phyloP scores from a whole-genome alignment of 306 rosid genomes.

The Ammopiptanthus mongolicus region DNA sequence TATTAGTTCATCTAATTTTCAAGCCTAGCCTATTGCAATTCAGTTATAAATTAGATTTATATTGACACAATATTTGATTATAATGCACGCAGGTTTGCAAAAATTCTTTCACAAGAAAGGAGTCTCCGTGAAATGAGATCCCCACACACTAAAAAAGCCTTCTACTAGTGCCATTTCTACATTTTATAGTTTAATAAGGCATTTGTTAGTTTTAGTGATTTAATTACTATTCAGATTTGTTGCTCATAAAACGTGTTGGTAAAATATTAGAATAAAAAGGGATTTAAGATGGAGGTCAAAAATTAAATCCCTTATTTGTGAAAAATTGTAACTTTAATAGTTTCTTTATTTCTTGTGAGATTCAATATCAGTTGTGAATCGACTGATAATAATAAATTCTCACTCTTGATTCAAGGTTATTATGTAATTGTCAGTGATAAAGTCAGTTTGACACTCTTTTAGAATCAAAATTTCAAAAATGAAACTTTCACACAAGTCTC shows the following conservation, averaged over 20 bases:
- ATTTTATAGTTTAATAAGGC: not conserved
- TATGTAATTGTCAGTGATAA: too few species aligned
- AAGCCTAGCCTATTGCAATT: not conserved
- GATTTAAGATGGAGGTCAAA: not conserved
- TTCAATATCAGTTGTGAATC: not conserved
- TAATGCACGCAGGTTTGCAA: slow-evolving; percentile 43
- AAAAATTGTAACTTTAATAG: not conserved
- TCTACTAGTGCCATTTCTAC: not conserved
- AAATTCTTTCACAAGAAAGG: slow-evolving; percentile 54
- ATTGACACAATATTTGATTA: not conserved
- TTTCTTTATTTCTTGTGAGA: not conserved
- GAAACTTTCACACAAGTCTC: too few species aligned
- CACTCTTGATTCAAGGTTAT: too few species aligned
- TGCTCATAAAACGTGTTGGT: not conserved
- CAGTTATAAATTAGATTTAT: not conserved
- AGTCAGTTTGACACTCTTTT: too few species aligned
- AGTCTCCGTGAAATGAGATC: slow-evolving; percentile 47
- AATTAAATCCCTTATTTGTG: not conserved
- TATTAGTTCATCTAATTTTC: not conserved
- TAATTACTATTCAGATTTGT: not conserved
- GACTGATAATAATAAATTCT: not conserved
- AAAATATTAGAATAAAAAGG: not conserved
- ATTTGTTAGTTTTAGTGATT: not conserved
- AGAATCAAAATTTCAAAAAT: too few species aligned
- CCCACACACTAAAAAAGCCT: slow-evolving; percentile 29